Evolutionary conservation across 2,329 filamentous ascomycete species (phyloP).

Genomic region (Botrytis porri): DNA sequence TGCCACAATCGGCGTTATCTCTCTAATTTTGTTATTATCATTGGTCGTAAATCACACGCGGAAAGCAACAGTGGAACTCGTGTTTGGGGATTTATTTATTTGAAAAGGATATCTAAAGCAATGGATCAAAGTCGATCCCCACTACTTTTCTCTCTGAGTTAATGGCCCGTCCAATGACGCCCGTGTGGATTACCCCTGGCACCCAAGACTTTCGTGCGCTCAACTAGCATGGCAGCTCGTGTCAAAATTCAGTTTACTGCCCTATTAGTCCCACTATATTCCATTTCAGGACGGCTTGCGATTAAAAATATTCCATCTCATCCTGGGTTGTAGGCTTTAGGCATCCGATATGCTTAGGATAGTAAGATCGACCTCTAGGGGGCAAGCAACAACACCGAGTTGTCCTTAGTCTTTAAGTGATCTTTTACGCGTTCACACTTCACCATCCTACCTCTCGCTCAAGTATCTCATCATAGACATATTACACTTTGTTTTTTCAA

Average conservation of each 20-base stretch:
- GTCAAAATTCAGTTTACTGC: slow-evolving; percentile 16
- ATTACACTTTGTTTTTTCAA: slow-evolving; percentile 1
- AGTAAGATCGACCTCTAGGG: slow-evolving; percentile 22
- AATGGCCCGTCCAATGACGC: slow-evolving; percentile 12
- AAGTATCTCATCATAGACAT: slow-evolving; percentile 15
- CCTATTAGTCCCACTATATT: slow-evolving; percentile 11
- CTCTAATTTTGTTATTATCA: background rate
- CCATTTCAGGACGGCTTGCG: slow-evolving; percentile 7
- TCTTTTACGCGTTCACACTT: slow-evolving; percentile 19
- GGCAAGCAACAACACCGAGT: slow-evolving; percentile 12
- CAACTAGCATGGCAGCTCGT: slow-evolving; percentile 17
- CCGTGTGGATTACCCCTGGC: background rate
- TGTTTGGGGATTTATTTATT: slow-evolving; percentile 2
- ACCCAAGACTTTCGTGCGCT: slow-evolving; percentile 6
- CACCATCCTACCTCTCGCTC: slow-evolving; percentile 15
- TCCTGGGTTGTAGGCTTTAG: slow-evolving; percentile 19
- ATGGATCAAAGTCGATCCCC: slow-evolving; percentile 14
- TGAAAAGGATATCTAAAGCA: background rate
- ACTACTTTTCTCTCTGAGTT: slow-evolving; percentile 9
- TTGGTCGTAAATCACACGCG: background rate
- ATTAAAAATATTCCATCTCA: slow-evolving; percentile 18
- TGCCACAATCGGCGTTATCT: slow-evolving; percentile 4
- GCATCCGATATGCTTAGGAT: slow-evolving; percentile 11
- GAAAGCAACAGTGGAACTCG: slow-evolving; percentile 8
- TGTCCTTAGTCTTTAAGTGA: slow-evolving; percentile 19